phyloP scores from a whole-genome alignment of 352 stramenopile species.

The Phytophthora pistaciae region DNA sequence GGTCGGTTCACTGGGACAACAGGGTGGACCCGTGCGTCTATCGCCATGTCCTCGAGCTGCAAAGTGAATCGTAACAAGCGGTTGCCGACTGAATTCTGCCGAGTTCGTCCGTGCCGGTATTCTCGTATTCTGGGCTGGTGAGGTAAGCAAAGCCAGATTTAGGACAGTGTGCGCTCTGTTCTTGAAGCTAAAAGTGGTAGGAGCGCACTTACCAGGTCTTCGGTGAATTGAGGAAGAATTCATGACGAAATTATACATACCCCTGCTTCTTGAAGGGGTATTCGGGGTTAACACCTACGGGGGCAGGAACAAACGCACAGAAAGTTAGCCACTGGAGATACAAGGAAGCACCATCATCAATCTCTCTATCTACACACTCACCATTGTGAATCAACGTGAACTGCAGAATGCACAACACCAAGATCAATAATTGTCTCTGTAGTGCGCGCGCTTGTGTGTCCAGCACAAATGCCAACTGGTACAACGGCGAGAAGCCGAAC shows the following conservation, averaged over 20 bases:
- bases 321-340: not conserved
- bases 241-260: not conserved
- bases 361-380: not conserved
- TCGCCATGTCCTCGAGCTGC: not conserved
- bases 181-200: not conserved
- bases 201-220: too few relatives aligned
- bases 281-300: not conserved
- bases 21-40: not conserved
- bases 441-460: slow-evolving; percentile 33
- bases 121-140: too few relatives aligned
- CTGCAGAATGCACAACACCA: slow-evolving; percentile 30
- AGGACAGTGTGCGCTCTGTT: too few relatives aligned
- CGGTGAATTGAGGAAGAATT: too few relatives aligned
- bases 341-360: too few relatives aligned
- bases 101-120: not conserved
- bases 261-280: not conserved
- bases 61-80: not conserved
- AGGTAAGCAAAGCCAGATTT: too few relatives aligned
- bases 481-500: slow-evolving; percentile 32
- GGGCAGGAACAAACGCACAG: not conserved
- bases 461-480: slow-evolving; percentile 46
- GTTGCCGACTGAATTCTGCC: not conserved
- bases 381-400: slow-evolving; percentile 21
- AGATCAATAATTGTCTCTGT: slow-evolving; percentile 27
- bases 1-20: not conserved